Evolutionary conservation across 2,329 filamentous ascomycete genomes (phyloP), one percentile per base, ranked within the genome.

Genomic region (Tolypocladium ovalisporum): DNA sequence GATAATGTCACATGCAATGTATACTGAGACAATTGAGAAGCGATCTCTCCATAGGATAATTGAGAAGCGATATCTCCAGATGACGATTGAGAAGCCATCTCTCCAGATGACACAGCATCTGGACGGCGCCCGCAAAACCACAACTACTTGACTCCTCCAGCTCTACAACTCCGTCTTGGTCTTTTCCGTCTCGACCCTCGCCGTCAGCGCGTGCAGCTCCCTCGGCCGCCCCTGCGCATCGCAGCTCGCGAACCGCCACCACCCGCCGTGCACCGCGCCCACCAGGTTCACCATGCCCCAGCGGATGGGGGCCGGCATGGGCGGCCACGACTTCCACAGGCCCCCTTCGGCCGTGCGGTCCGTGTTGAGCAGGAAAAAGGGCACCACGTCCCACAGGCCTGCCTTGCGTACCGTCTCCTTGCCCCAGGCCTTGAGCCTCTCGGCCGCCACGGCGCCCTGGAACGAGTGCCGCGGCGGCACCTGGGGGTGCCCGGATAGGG

Each of bases 211-310:
- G 63, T 80, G 80, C 60, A 85, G 63, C 66, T 79, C 74, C 67
- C 77, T 78, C 49, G 79, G 81, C 64, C 71, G 69, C 2, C 83
- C 83, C 0, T 70, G 65, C 4, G 73, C 69, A 63, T 83, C 78
- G 63, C 84, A 87, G 64, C 83, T 86, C 36, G 82, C 75, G 73
- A 86, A 88, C 71, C 78, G 83, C 84, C 84, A 87, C 77, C 79
- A 80, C 3, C 76, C 73, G 39, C 76, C 76, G 62, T 85, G 75
- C 69, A 76, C 79, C 39, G 79, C 75, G 2, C 82, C 83, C 1
- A 74, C 81, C 49, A 86, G 68, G 63, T 85, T 85, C 39, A 80
- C 74, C 60, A 87, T 63, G 0, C 77, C 78, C 82, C 82, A 87
- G 57, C 77, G 76, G 59, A 86, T 75, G 3, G 80, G 77, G 6